Base-by-base conservation (phyloP, 805 yeast genomes). In the Teunomyces kruisii region DNA sequence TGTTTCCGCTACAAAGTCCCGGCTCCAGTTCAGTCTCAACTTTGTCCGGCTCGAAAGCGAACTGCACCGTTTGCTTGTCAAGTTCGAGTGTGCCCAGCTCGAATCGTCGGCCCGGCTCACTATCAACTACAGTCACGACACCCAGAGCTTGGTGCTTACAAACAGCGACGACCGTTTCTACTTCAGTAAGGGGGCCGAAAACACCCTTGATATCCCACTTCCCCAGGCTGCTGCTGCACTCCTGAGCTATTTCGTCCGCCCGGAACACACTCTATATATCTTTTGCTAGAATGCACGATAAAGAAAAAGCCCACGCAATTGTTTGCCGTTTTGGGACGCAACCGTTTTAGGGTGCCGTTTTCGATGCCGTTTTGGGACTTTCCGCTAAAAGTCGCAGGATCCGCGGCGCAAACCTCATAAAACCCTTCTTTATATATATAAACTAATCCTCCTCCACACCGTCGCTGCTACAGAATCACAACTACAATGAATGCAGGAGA, bases 401-500 rank as follows among this genome's bases (percentile, higher is more conserved):
- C n/a, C 22, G 22, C 22, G 3, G 22, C 22, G 22, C 22, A 19
- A 19, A 19, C 22, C 22, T n/a, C n/a, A n/a, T n/a, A n/a, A n/a
- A n/a, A n/a, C n/a, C n/a, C n/a, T n/a, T n/a, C n/a, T n/a, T n/a
- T n/a, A n/a, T n/a, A n/a, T n/a, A n/a, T n/a, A n/a, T n/a, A n/a
- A n/a, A n/a, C n/a, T n/a, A n/a, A n/a, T n/a, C n/a, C 6, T 19
- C 6, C 22, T 19, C 22, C 22, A 19, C 22, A 19, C 22, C 22
- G 22, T n/a, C n/a, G n/a, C n/a, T n/a, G n/a, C n/a, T 24, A 15
- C 13, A 13, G 14, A 30, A 12, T 17, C n/a, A n/a, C 16, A 15
- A 9, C n/a, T 15, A 9, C 9, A 42, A 59, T 61, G 64, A 57
- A 54, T 50, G 50, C 63, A 9, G 66, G 60, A 40, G 63, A 58